These are phyloP conservation scores for Trifolium subterraneum DNA, from an alignment of 306 rosid genomes.

Conservation along the genomic window DNA sequence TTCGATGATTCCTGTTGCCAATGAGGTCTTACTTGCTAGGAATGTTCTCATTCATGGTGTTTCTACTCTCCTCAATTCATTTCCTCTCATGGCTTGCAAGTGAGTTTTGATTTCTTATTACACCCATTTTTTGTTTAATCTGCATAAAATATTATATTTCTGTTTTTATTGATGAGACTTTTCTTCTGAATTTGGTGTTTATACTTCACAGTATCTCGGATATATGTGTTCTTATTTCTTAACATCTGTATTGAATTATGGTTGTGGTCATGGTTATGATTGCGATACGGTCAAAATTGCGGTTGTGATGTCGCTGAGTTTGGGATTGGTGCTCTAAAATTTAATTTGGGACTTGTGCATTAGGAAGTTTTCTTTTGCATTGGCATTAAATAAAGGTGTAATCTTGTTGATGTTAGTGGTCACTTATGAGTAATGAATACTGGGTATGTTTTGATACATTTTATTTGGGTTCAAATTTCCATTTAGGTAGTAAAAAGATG, in stretches of 20 bases:
- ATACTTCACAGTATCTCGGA: not conserved
- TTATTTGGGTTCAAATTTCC: not conserved
- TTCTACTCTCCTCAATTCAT: conserved; percentile 60
- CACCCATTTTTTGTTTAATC: not conserved
- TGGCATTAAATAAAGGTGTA: not conserved
- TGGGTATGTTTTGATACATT: not conserved
- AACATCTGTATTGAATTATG: not conserved
- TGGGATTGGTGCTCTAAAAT: conserved; percentile 29
- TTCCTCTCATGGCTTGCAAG: conserved; percentile 82
- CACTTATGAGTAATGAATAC: not conserved
- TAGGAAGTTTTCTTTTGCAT: conserved; percentile 29
- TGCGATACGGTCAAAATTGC: no score
- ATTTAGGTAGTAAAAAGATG: not conserved
- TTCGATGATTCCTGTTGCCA: conserved; percentile 71
- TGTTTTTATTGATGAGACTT: not conserved
- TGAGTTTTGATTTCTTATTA: conserved; percentile 44
- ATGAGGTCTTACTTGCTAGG: conserved; percentile 66
- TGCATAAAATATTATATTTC: not conserved
- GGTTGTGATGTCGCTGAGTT: not conserved
- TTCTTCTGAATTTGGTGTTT: not conserved
- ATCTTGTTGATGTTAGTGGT: conserved; percentile 12
- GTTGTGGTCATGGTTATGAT: no score
- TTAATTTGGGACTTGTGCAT: not conserved
- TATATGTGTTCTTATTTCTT: not conserved
- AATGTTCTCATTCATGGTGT: conserved; percentile 64